Evolutionary conservation across 805 yeast species (phyloP), one percentile per base, ranked within the genome.

Genomic region (Barnettozyma sucrosica): DNA sequence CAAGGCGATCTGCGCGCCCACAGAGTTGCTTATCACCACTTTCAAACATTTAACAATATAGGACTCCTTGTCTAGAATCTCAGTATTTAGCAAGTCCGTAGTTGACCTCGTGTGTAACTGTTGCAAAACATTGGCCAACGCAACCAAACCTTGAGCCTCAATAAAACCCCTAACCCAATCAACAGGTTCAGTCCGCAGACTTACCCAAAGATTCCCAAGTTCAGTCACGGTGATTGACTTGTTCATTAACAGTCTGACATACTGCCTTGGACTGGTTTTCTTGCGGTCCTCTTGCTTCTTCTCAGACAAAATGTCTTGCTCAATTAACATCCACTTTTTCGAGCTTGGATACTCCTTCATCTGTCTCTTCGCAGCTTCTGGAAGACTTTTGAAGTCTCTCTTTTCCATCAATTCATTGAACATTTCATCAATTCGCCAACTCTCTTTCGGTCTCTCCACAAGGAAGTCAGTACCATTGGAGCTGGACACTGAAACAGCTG

Each of bases 241-340:
- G 33, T 85, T 81, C 59, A 90, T 74, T 53, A 93, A 73, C 51
- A 76, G 76, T 45, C 85, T 76, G 16, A 92, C 89, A 64, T 85
- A 92, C 56, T 77, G 81, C 52, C 80, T 89, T 2, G 93, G 97
- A 21, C 81, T 52, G 14, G 51, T 54, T 37, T 53, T 59, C 14
- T 71, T 65, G 39, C 72, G 64, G 47, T 69, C 69, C 45, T 65
- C 59, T 54, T 83, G 80, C 57, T 83, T 84, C 57, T 72, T 72
- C 58, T 89, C 97, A 7, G 90, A 77, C 41, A 87, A 74, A 21
- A 84, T 80, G 63, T 89, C 96, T 64, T 90, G 97, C 54, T 85
- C 80, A 36, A 90, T 83, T 54, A 90, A 74, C 83, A 87, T 81
- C 96, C 97, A 89, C 66, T 92, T 92, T 57, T 89, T 87, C 43